Conservation (phyloP, 495 filamentous ascomycete genomes). For the Lepidopterella palustris region DNA sequence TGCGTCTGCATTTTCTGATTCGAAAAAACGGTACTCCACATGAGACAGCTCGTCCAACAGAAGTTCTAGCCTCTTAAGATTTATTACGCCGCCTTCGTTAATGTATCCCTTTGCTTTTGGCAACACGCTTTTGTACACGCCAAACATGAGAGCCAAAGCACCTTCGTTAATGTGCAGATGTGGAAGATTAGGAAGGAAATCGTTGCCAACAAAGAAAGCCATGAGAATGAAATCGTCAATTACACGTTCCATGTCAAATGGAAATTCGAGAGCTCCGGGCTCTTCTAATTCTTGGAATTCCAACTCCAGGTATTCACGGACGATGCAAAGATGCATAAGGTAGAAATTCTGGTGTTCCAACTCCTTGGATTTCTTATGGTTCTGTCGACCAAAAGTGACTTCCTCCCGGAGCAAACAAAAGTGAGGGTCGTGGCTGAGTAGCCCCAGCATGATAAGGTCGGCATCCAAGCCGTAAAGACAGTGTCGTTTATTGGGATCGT, state of each 20-base stretch:
- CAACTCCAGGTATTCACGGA: conserved; percentile 91
- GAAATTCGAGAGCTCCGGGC: conserved; percentile 65
- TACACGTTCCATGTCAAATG: conserved; percentile 90
- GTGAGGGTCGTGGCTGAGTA: conserved; percentile 95
- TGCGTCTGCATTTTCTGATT: conserved; percentile 78
- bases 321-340: conserved; percentile 92
- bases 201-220: conserved; percentile 99
- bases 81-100: conserved; percentile 89
- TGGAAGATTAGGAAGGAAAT: conserved; percentile 95
- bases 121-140: conserved; percentile 85
- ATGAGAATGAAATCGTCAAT: conserved; percentile 99
- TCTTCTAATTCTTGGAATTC: conserved; percentile 92
- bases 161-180: conserved; percentile 98
- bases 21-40: conserved; percentile 87
- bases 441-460: conserved; percentile 96
- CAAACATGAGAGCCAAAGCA: conserved; percentile 92
- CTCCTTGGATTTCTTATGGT: conserved; percentile 82
- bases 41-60: conserved; percentile 76
- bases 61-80: conserved; percentile 67
- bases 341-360: conserved; percentile 99
- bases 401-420: conserved; percentile 97
- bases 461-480: conserved; percentile 97
- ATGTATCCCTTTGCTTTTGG: conserved; percentile 90
- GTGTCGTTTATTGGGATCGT: conserved; percentile 92
- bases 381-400: conserved; percentile 88